Evolutionary conservation across 192 early-diverging fungal species (phyloP).

Genomic region (Coemansia javaensis): DNA sequence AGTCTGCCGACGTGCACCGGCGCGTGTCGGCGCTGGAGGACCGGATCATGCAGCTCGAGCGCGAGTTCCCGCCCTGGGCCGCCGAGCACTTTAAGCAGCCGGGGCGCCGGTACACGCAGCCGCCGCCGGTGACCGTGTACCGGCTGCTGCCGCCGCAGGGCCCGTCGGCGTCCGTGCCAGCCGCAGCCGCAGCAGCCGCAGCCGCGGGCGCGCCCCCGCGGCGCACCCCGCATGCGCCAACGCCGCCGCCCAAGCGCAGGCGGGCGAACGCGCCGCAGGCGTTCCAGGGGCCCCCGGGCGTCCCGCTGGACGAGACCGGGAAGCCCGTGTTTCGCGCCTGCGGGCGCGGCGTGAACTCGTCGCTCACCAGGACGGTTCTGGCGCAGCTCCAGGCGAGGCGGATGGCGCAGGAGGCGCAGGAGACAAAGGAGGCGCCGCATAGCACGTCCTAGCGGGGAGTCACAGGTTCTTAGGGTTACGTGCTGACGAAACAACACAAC

Average conservation of each 20-base stretch:
- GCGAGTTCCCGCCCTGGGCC: slow-evolving; percentile 73
- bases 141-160: slow-evolving; percentile 11
- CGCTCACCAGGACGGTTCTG: slow-evolving; percentile 42
- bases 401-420: not conserved
- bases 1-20: slow-evolving; percentile 20
- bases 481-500: too few species aligned
- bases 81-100: slow-evolving; percentile 68
- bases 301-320: slow-evolving; percentile 26
- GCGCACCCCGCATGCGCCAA: too few species aligned
- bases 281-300: too few species aligned
- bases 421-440: not conserved
- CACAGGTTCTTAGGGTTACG: too few species aligned
- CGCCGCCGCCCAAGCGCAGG: slow-evolving; percentile 16
- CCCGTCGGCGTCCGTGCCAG: not conserved
- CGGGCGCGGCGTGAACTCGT: slow-evolving; percentile 49
- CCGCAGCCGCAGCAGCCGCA: not conserved
- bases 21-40: slow-evolving; percentile 73
- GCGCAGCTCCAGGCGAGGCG: slow-evolving; percentile 39
- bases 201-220: too few species aligned
- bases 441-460: too few species aligned
- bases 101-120: slow-evolving; percentile 23
- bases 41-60: slow-evolving; percentile 69
- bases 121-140: slow-evolving; percentile 31
- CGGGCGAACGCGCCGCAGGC: too few species aligned
- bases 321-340: slow-evolving; percentile 41